Base-by-base conservation (phyloP, 495 filamentous ascomycete genomes). In the Aspergillus haitiensis region DNA sequence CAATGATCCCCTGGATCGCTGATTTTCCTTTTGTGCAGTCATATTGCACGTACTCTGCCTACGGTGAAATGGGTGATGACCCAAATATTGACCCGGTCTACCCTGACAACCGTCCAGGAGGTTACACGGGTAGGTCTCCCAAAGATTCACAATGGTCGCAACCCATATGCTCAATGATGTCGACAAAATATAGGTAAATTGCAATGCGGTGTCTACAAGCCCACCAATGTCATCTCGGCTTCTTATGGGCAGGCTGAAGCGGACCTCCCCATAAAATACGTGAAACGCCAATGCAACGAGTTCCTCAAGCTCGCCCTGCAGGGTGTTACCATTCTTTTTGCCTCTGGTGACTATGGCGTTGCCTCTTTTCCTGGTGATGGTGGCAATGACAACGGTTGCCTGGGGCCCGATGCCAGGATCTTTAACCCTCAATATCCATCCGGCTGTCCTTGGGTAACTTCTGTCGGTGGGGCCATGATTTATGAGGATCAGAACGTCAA, bases 221-320 rank as follows among this genome's bases (percentile, higher is more conserved):
- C 82, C 12, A 81, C 85, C 3, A 84, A 83, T 44, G 85, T 87
- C 6, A 80, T 88, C 55, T 84, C 81, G 1, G 79, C 82, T 52
- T 86, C 83, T 0, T 88, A 87, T 60, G 78, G 77, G 33, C 72
- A 70, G 34, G 77, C 77, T 45, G 84, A 88, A 60, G 72, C 70
- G 10, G 76, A 75, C 35, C 69, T 82, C 4, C 82, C 83, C 11
- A 70, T 77, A 37, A 67, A 67, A 40, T 88, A 84, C 67, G 76
- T 80, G 61, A 70, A 71, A 39, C 83, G 82, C 51, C 81, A 85
- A 64, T 84, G 84, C 69, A 70, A 75, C 52, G 81, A 86, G 66
- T 85, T 77, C 64, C 79, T 89, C 75, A 89, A 89, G 73, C 83
- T 89, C 7, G 85, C 80, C 3, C 73, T 88, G 21, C 81, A 82